Evolutionary conservation across 805 yeast genomes (phyloP).

Genomic region (Candida sonorensis): DNA sequence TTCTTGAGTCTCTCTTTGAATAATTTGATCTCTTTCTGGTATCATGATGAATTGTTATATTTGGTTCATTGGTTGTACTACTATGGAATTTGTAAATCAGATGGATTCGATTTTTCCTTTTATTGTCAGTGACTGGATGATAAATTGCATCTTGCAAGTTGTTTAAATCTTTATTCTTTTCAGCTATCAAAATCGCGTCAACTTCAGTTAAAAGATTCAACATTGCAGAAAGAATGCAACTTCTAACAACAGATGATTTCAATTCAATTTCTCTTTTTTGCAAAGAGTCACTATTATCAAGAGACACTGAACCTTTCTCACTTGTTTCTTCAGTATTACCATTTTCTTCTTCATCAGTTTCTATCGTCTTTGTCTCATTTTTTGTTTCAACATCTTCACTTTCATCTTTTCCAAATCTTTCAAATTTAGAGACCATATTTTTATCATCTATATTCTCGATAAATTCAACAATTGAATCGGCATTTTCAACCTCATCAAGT

Average conservation of each 20-base stretch:
- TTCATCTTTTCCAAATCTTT: background rate
- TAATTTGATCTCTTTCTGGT: no score
- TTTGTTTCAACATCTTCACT: conserved; percentile 3
- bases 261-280: conserved; percentile 21
- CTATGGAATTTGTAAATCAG: no score
- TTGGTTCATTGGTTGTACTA: no score
- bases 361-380: conserved; percentile 4
- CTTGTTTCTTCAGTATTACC: conserved; percentile 11
- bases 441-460: conserved; percentile 5
- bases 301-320: conserved; percentile 16
- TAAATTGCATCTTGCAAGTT: background rate
- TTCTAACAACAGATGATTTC: conserved; percentile 37
- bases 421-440: background rate
- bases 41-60: no score
- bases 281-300: no score
- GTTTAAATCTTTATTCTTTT: conserved; percentile 23
- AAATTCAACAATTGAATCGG: conserved; percentile 26
- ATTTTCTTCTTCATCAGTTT: conserved; percentile 12
- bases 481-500: no score
- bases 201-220: conserved; percentile 41
- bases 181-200: conserved; percentile 32
- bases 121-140: conserved; percentile 27
- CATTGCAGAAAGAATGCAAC: conserved; percentile 40
- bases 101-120: conserved; percentile 30
- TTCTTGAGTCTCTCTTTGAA: no score